Conservation (phyloP, 2,329 filamentous ascomycete species). For the Orbilia javanica region DNA sequence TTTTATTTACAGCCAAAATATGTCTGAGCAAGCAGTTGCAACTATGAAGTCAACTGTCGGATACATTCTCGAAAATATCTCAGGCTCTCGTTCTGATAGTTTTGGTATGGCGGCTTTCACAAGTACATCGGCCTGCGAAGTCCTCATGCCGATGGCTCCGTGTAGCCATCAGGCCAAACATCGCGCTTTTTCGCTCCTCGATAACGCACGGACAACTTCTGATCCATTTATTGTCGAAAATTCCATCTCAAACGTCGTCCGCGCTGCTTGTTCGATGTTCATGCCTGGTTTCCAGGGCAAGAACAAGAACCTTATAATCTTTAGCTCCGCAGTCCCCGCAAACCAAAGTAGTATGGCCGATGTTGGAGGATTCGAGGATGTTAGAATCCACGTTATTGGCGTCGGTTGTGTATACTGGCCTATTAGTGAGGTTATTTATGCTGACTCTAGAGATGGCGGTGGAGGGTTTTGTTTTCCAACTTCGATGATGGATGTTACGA, state of each 20-base stretch:
- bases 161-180: constrained; percentile 49
- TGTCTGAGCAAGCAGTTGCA: constrained; percentile 40
- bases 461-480: constrained; percentile 45
- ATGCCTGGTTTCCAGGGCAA: constrained; percentile 39
- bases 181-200: constrained; percentile 35
- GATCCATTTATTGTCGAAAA: constrained; percentile 38
- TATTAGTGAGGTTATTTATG: constrained; percentile 34
- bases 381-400: constrained; percentile 47
- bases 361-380: constrained; percentile 51
- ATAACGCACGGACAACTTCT: constrained; percentile 10
- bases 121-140: constrained; percentile 37
- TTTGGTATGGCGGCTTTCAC: constrained; percentile 51
- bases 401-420: constrained; percentile 47
- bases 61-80: constrained; percentile 45
- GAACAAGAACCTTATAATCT: constrained; percentile 50
- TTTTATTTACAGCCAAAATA: constrained; percentile 36
- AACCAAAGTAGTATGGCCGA: constrained; percentile 40
- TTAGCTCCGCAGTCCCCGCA: constrained; percentile 23
- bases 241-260: constrained; percentile 43
- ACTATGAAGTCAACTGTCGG: constrained; percentile 33
- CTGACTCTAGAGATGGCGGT: constrained; percentile 30
- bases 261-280: constrained; percentile 47
- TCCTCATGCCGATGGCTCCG: constrained; percentile 37
- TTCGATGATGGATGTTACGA: constrained; percentile 34
- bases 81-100: constrained; percentile 27